These are phyloP conservation scores for Linanthus parryae DNA, from an alignment of 148 eudicot genomes.

Conservation along the genomic window DNA sequence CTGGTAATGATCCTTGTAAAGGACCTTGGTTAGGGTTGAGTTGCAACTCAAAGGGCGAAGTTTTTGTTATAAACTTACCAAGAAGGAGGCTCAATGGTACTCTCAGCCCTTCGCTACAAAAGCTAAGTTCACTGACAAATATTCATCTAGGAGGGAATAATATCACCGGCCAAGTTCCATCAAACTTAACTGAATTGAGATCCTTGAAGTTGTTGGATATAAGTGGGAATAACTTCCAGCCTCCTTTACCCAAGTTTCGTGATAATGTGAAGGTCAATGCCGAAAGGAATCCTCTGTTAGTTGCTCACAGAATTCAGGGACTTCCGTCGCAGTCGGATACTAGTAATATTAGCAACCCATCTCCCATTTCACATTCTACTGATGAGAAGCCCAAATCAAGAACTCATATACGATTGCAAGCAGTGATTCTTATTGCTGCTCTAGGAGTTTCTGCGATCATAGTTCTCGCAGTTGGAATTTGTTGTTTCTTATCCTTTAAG, in stretches of 20 bases:
- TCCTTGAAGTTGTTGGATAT: slow-evolving; percentile 53
- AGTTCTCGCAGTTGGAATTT: slow-evolving; percentile 19
- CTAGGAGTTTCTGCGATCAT: slow-evolving; percentile 14
- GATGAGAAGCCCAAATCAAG: neutral
- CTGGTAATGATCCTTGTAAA: slow-evolving; percentile 68
- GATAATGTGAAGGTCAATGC: slow-evolving; percentile 32
- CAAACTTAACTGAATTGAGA: slow-evolving; percentile 34
- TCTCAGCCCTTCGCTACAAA: slow-evolving; percentile 53
- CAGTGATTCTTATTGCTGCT: slow-evolving; percentile 21
- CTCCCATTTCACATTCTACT: slow-evolving; percentile 12
- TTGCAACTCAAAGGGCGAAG: slow-evolving; percentile 35
- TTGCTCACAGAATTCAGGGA: slow-evolving; percentile 10
- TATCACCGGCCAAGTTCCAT: slow-evolving; percentile 40
- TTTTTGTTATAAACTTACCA: slow-evolving; percentile 47
- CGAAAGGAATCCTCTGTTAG: slow-evolving; percentile 44
- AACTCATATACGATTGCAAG: slow-evolving; percentile 17
- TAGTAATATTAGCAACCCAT: slow-evolving; percentile 17
- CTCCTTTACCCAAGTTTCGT: slow-evolving; percentile 55
- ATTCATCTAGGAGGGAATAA: slow-evolving; percentile 47
- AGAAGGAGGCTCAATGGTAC: slow-evolving; percentile 53
- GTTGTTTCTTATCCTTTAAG: slow-evolving; percentile 31
- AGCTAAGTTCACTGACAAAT: slow-evolving; percentile 34
- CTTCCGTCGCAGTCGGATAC: slow-evolving; percentile 15
- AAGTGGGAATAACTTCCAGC: slow-evolving; percentile 43
- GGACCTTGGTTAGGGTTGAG: slow-evolving; percentile 59